phyloP scores from a whole-genome alignment of 108 stramenopile species.

The Epipyxis sp. region DNA sequence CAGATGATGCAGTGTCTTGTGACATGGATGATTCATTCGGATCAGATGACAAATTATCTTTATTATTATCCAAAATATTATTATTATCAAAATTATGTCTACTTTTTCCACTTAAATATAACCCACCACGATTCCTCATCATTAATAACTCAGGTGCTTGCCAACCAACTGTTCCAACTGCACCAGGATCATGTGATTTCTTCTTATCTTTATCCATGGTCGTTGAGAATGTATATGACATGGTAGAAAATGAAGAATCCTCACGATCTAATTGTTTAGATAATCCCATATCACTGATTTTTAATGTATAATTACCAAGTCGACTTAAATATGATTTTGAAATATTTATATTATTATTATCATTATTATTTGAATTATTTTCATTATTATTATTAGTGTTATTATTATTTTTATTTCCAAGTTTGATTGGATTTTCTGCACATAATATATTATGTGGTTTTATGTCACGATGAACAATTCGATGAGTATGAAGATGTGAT shows the following conservation, averaged over 20 bases:
- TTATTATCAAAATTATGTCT: too few relatives aligned
- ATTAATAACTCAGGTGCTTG: constrained; percentile 93
- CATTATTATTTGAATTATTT: background rate
- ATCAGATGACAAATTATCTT: background rate
- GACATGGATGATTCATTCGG: background rate
- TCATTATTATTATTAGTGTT: background rate
- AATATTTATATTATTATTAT: background rate
- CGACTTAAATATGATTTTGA: background rate
- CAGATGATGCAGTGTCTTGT: background rate
- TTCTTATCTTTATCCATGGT: background rate
- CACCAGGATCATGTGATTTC: constrained; percentile 37
- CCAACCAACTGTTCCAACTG: constrained; percentile 88
- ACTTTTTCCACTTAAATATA: background rate
- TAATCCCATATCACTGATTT: constrained; percentile 90
- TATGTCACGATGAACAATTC: constrained; percentile 81
- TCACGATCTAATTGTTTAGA: constrained; percentile 69
- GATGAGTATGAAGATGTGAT: constrained; percentile 74
- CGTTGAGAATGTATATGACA: background rate
- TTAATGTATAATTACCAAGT: constrained; percentile 23
- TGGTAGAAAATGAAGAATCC: constrained; percentile 26
- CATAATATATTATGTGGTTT: constrained; percentile 86
- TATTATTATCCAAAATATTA: background rate
- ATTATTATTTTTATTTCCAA: background rate
- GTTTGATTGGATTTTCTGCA: constrained; percentile 36
- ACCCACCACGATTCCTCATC: constrained; percentile 42